A percentile compares a stretch with the other conserved stretches of the same genome.
These are phyloP conservation scores for Marasmius sp. DNA, from an alignment of 1,284 basidiomycete genomes.

Conservation along the genomic window DNA sequence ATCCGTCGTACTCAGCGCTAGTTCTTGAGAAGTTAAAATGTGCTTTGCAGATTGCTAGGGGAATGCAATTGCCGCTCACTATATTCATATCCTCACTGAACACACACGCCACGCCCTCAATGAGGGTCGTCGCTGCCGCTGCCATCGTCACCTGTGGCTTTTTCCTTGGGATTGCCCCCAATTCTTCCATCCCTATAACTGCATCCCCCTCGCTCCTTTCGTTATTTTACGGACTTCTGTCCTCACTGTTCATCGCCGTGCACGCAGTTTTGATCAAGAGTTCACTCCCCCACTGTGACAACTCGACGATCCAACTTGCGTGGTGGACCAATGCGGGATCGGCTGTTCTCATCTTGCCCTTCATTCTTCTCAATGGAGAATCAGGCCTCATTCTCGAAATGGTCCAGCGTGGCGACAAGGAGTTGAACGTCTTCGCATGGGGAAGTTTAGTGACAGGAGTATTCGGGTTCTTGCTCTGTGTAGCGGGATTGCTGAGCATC, in stretches of 20 bases:
- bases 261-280: constrained; percentile 74
- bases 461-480: constrained; percentile 73
- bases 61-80: constrained; percentile 76
- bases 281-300: constrained; percentile 63
- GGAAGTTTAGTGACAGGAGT: constrained; percentile 65
- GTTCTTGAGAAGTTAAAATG: not conserved
- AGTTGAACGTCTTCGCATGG: constrained; percentile 57
- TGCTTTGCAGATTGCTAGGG: constrained; percentile 66
- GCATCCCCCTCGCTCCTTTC: constrained; percentile 53
- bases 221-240: constrained; percentile 67
- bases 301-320: constrained; percentile 69
- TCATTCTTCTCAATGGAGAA: constrained; percentile 60
- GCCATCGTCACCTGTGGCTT: constrained; percentile 61
- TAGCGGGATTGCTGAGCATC: constrained; percentile 70
- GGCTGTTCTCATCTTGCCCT: constrained; percentile 59
- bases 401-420: constrained; percentile 38
- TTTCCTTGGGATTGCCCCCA: constrained; percentile 61
- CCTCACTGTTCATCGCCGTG: constrained; percentile 70
- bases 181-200: constrained; percentile 34
- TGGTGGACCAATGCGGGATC: constrained; percentile 77
- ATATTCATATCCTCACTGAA: constrained; percentile 59
- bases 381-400: constrained; percentile 38
- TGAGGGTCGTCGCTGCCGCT: constrained; percentile 53
- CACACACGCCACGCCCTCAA: constrained; percentile 46
- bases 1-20: not conserved